These are phyloP conservation scores for Andrographis paniculata DNA, from an alignment of 305 asterid species.

Conservation along the genomic window DNA sequence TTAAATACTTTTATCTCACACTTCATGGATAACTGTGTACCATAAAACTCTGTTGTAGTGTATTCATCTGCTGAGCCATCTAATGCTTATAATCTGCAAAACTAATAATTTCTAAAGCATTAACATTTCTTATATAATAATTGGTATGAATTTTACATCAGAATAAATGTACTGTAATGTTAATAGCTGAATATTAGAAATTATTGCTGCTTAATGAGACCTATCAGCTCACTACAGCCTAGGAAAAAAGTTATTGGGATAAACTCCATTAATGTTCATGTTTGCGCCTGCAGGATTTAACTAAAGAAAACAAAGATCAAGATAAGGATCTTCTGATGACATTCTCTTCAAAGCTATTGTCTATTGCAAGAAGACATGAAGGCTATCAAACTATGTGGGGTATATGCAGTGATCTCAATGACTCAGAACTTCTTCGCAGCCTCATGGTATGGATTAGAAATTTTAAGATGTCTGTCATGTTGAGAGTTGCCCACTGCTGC, in stretches of 20 bases:
- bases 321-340: slow-evolving; percentile 39
- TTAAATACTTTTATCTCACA: slow-evolving; percentile 6
- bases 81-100: not conserved
- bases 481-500: slow-evolving; percentile 6
- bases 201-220: not conserved
- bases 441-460: slow-evolving; percentile 57
- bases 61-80: slow-evolving; percentile 16
- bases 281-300: slow-evolving; percentile 45
- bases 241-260: slow-evolving; percentile 4
- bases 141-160: not conserved
- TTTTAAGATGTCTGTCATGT: slow-evolving; percentile 10
- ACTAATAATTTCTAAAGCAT: not conserved
- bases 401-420: slow-evolving; percentile 64
- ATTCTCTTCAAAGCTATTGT: slow-evolving; percentile 58
- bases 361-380: slow-evolving; percentile 84
- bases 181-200: too few species aligned
- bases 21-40: slow-evolving; percentile 12
- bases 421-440: slow-evolving; percentile 67
- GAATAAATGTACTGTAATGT: too few species aligned
- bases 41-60: not conserved
- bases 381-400: slow-evolving; percentile 81
- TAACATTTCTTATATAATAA: too few species aligned
- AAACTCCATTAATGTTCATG: slow-evolving; percentile 14
- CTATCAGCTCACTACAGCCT: not conserved
- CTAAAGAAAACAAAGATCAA: slow-evolving; percentile 37